Evolutionary conservation across 1,284 basidiomycete genomes (phyloP).

Genomic region (Melampsora abietis-canadensis): DNA sequence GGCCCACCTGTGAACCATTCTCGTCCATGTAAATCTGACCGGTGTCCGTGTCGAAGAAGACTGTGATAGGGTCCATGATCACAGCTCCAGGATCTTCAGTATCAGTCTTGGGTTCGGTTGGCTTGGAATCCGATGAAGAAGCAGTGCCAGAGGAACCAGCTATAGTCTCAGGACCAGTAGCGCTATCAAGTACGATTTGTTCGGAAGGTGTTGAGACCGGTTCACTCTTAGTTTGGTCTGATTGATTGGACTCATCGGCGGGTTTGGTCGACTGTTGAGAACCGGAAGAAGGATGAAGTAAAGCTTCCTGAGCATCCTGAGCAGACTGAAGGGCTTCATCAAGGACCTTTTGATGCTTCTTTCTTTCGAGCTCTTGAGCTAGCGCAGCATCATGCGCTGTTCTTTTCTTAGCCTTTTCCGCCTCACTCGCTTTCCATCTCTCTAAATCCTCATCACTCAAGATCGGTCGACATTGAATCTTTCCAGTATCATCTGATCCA

Average conservation of each 20-base stretch:
- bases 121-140: no score
- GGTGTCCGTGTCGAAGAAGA: constrained; percentile 31
- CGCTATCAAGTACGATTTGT: constrained; percentile 4
- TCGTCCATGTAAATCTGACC: constrained; percentile 31
- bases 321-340: no score
- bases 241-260: not conserved
- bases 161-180: not conserved
- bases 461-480: constrained; percentile 53
- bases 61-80: constrained; percentile 25
- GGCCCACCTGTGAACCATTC: not conserved
- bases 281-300: not conserved
- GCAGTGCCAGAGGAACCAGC: not conserved
- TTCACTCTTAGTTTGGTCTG: not conserved
- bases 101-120: not conserved
- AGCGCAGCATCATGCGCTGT: constrained; percentile 10
- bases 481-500: constrained; percentile 53
- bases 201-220: not conserved
- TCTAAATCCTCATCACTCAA: constrained; percentile 48
- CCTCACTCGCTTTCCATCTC: constrained; percentile 18
- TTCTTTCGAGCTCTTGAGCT: no score
- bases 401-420: constrained; percentile 10
- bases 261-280: not conserved
- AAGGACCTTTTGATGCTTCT: no score
- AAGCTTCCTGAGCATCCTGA: not conserved
- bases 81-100: not conserved